A percentile compares a stretch with the other conserved stretches of the same genome.
These are phyloP conservation scores for Claviceps spartinae DNA, from an alignment of 2,329 filamentous ascomycete species.

Conservation along the genomic window DNA sequence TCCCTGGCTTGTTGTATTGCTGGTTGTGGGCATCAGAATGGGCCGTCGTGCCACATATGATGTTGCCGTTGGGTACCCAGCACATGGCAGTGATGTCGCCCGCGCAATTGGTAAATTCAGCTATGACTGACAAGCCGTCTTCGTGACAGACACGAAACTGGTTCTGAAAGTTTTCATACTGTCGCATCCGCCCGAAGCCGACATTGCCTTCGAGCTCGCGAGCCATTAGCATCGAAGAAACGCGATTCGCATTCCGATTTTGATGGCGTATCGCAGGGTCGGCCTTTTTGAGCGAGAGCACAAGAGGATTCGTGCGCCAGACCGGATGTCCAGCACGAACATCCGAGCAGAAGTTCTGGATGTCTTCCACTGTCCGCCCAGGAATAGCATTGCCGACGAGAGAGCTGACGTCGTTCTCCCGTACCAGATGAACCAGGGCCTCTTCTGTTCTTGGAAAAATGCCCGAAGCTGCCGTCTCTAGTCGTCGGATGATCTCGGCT, in stretches of 20 bases:
- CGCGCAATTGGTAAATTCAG: constrained; percentile 47
- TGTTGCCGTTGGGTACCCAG: constrained; percentile 40
- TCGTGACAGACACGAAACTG: constrained; percentile 33
- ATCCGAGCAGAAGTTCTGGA: constrained; percentile 20
- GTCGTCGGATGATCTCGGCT: constrained; percentile 10
- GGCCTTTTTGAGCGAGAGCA: constrained; percentile 13
- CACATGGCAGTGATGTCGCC: constrained; percentile 45
- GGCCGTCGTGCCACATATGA: constrained; percentile 48
- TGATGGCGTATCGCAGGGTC: constrained; percentile 7
- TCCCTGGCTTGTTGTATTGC: constrained; percentile 53
- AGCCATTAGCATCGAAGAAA: constrained; percentile 31
- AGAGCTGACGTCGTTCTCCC: constrained; percentile 11
- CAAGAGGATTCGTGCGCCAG: constrained; percentile 4
- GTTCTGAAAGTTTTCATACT: constrained; percentile 30
- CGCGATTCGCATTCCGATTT: constrained; percentile 10
- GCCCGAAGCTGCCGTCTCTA: constrained; percentile 9
- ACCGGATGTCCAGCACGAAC: constrained; percentile 12
- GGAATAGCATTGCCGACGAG: constrained; percentile 12
- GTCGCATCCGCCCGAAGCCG: constrained; percentile 26
- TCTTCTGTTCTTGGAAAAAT: constrained; percentile 8
- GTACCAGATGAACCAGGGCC: constrained; percentile 11
- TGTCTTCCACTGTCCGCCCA: constrained; percentile 14
- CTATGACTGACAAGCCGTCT: constrained; percentile 35
- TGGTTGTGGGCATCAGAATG: constrained; percentile 51
- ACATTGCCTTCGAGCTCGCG: constrained; percentile 35